Conservation (phyloP, 768 basidiomycete species). For the Hericium rajendrae region DNA sequence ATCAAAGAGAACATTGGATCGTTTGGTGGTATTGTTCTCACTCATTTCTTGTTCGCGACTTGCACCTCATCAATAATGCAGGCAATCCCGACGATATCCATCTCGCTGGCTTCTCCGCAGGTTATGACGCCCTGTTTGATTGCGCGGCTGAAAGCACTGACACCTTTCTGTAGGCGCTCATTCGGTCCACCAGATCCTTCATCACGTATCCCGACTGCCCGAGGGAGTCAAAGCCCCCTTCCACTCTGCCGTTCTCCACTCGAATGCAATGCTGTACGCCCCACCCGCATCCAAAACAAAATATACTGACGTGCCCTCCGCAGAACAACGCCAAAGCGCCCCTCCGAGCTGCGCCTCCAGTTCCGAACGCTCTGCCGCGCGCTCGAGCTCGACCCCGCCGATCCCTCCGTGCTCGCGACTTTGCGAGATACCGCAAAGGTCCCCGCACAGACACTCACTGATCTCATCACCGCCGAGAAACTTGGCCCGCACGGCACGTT, state of each 20-base stretch:
- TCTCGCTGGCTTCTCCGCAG: constrained; percentile 64
- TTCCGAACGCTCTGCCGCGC: constrained; percentile 53
- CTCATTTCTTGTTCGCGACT: neutral
- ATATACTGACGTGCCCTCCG: constrained; percentile 22
- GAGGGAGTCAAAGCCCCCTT: constrained; percentile 50
- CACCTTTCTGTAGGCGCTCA: constrained; percentile 44
- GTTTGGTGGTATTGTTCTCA: constrained; percentile 50
- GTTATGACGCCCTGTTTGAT: constrained; percentile 20
- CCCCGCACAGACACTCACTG: constrained; percentile 40
- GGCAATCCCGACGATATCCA: constrained; percentile 54
- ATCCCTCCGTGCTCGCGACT: constrained; percentile 36
- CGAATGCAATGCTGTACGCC: constrained; percentile 61
- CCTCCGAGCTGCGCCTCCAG: constrained; percentile 46
- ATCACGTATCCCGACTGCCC: constrained; percentile 57
- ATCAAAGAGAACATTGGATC: constrained; percentile 52
- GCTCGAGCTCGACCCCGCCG: constrained; percentile 44
- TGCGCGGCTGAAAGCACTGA: neutral
- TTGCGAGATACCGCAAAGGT: constrained; percentile 41
- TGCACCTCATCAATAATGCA: constrained; percentile 17
- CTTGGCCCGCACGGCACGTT: constrained; percentile 55
- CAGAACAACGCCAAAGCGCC: constrained; percentile 44
- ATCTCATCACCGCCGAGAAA: constrained; percentile 47
- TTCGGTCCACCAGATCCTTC: constrained; percentile 65
- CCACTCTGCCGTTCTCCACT: constrained; percentile 55
- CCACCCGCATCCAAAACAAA: neutral